Conservation (phyloP, 352 stramenopile species). For the Globisporangium solare region DNA sequence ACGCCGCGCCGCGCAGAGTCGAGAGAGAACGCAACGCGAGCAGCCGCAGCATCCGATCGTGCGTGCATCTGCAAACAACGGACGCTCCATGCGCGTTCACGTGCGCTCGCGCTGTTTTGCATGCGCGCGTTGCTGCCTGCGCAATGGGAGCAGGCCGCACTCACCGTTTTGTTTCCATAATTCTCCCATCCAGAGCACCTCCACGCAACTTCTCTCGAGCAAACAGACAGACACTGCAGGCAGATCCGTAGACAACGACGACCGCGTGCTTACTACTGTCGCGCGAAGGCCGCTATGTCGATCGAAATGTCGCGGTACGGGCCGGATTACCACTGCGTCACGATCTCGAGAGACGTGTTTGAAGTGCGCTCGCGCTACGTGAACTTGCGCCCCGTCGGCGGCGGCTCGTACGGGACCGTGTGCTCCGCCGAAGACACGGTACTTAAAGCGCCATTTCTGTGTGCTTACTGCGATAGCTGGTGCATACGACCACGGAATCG, state of each 20-base stretch:
- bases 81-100: neutral
- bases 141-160: too few species aligned
- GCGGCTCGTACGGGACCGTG: slow-evolving; percentile 91
- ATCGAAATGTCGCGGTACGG: slow-evolving; percentile 71
- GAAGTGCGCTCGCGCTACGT: slow-evolving; percentile 80
- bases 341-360: slow-evolving; percentile 75
- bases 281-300: slow-evolving; percentile 28
- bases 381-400: slow-evolving; percentile 71
- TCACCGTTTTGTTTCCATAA: too few species aligned
- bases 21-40: slow-evolving; percentile 8
- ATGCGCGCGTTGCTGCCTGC: neutral
- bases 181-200: too few species aligned
- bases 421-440: slow-evolving; percentile 90
- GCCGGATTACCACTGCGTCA: slow-evolving; percentile 79
- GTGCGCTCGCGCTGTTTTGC: neutral
- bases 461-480: neutral
- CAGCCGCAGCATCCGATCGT: neutral
- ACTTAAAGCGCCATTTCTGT: neutral
- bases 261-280: too few species aligned
- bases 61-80: neutral
- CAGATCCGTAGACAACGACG: too few species aligned
- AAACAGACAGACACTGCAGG: too few species aligned
- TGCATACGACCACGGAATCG: too few species aligned
- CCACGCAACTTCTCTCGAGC: too few species aligned
- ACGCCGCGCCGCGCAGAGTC: too few species aligned